Evolutionary conservation across 495 filamentous ascomycete genomes (phyloP), one percentile per base, ranked within the genome.

Genomic region (Penicillium lagena): DNA sequence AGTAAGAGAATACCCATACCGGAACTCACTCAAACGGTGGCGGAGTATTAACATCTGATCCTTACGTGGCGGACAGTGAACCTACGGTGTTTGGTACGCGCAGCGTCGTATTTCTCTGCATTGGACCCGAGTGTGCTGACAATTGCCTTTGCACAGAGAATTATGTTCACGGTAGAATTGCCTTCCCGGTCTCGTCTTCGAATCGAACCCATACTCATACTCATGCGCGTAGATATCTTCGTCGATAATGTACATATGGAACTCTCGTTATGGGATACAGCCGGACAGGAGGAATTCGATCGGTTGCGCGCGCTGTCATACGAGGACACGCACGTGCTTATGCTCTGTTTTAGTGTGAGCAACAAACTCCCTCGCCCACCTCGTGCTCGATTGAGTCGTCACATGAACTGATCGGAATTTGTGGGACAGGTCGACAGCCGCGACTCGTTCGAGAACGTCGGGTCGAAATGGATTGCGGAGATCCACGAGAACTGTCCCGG

Each of bases 221-320:
- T 61, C 38, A 59, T 45, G 33, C 42, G 44, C 54, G 45, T 49
- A 94, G 93, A 98, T 68, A 95, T 98, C 60, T 98, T 93, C 67
- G 93, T 98, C 64, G 93, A 98, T 62, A 87, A 82, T 64, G 83
- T 86, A 40, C 93, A 97, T 67, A 94, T 98, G 64, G 93, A 98
- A 65, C 76, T 98, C 45, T 95, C 89, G 37, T 76, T 98, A 46
- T 98, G 93, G 93, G 93, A 98, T 69, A 98, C 93, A 0, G 93
- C 93, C 28, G 93, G 93, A 12, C 93, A 98, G 71, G 93, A 98
- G 73, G 93, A 98, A 81, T 98, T 97, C 70, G 93, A 98, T 69
- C 86, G 93, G 13, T 73, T 98, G 62, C 86, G 93, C 53, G 90
- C 87, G 47, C 80, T 98, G 12, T 95, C 89, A 45, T 98, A 98